Evolutionary conservation across 2,329 filamentous ascomycete genomes (phyloP).

Genomic region (Blastomyces parvus): DNA sequence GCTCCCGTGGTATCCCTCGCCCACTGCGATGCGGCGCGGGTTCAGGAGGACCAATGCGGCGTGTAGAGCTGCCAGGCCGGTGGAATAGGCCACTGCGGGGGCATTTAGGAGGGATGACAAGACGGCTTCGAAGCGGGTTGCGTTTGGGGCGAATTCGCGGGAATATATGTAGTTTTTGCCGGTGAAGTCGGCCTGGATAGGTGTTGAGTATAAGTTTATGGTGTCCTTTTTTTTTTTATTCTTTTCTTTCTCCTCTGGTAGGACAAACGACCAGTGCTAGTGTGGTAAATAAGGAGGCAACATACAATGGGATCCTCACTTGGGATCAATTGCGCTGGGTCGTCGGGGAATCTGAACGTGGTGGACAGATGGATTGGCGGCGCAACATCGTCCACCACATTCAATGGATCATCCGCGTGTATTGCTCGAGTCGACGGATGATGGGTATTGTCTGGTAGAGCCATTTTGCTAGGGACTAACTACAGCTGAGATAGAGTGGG

Average conservation of each 20-base stretch:
- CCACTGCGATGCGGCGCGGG: constrained; percentile 72
- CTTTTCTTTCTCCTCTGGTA: not conserved
- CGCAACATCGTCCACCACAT: not conserved
- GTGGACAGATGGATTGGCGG: constrained; percentile 47
- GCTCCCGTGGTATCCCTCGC: constrained; percentile 84
- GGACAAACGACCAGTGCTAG: no score
- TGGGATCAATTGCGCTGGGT: constrained; percentile 56
- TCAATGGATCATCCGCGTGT: not conserved
- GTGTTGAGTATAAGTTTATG: not conserved
- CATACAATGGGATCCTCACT: constrained; percentile 29
- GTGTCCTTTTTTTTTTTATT: not conserved
- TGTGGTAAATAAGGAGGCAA: no score
- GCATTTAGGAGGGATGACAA: constrained; percentile 58
- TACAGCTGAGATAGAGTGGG: no score
- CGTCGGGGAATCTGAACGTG: constrained; percentile 68
- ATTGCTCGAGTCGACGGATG: not conserved
- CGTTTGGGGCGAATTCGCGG: constrained; percentile 65
- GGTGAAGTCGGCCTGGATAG: not conserved
- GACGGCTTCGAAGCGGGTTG: constrained; percentile 75
- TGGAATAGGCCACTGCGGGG: constrained; percentile 66
- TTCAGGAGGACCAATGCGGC: constrained; percentile 75
- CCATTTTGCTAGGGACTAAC: not conserved
- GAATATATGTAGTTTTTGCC: constrained; percentile 56
- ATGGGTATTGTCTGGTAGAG: not conserved
- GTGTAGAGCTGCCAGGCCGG: constrained; percentile 78